Base-by-base conservation (phyloP, 2,329 filamentous ascomycete species). In the Ustulina deusta region DNA sequence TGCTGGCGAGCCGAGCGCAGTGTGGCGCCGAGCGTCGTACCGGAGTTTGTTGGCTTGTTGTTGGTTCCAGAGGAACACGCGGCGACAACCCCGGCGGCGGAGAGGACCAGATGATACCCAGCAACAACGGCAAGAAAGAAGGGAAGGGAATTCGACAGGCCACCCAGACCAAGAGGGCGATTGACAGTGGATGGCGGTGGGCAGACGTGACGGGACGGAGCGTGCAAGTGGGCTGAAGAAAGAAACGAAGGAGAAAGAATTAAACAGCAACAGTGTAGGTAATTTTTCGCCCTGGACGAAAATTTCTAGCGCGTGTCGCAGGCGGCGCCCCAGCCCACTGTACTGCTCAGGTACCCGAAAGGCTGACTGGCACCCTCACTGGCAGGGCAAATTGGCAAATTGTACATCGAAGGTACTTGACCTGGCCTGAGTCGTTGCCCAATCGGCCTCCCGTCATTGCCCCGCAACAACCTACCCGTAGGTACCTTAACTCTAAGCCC, bases 181-280 rank as follows among this genome's bases (percentile, higher is more conserved):
- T 77, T 77, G 74, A 74, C 75, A 61, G 66, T 63, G 71, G 69
- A 69, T 71, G 73, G 73, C 67, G 70, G 73, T 74, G 74, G 73
- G 74, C 68, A 69, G 71, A 75, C 75, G 73, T 76, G 74, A 74
- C 74, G 72, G 71, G 73, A 76, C 74, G 74, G 71, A 76, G 74
- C 75, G 74, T 74, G 73, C 72, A 65, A 74, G 72, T 75, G 74
- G 75, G 74, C 73, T 76, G 71, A 62, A 73, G 70, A 69, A 73
- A 70, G 56, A 63, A 71, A 69, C 32, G 63, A 63, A 56, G 42
- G 51, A 61, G 66, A 68, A 71, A 73, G 61, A 36, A 68, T 54
- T 55, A 42, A 54, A 59, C 51, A 22, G 6, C 20, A 20, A 38
- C 34, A 34, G 38, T 49, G 7, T 56, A 42, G 17, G 17, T 4